Base-by-base conservation (phyloP, 2,329 filamentous ascomycete species). In the Hymenotorrendiella dingleyae region DNA sequence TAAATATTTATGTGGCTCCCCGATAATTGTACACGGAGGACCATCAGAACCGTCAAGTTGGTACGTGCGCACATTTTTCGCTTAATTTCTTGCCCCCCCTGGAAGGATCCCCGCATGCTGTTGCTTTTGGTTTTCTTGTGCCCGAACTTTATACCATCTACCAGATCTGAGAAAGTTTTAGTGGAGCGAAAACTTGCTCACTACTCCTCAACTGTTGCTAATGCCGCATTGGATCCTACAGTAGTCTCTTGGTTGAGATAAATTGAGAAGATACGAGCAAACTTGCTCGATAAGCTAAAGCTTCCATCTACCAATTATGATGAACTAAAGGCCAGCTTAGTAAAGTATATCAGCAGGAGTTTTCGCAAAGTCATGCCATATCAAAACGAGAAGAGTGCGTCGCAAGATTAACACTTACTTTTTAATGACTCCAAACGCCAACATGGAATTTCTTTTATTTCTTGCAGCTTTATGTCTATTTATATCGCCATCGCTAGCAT, bases 121-220 rank as follows among this genome's bases (percentile, higher is more conserved):
- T n/a, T n/a, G n/a, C n/a, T n/a, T n/a, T n/a, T n/a, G n/a, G n/a
- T n/a, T n/a, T n/a, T n/a, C n/a, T n/a, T n/a, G n/a, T n/a, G n/a
- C n/a, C n/a, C n/a, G n/a, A n/a, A n/a, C n/a, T n/a, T n/a, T n/a
- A n/a, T n/a, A n/a, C n/a, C n/a, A n/a, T n/a, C n/a, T n/a, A n/a
- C n/a, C n/a, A n/a, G n/a, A n/a, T n/a, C n/a, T n/a, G n/a, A n/a
- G n/a, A n/a, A n/a, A n/a, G n/a, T n/a, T 34, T 20, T 20, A 34
- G n/a, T 37, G 35, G 35, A 10, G 14, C 19, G n/a, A 24, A 37
- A 37, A 37, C 35, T 37, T 37, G 35, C 35, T 27, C 35, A 19
- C 11, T 16, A 23, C 23, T 16, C 24, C 24, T 21, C 11, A 24
- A 24, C 12, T 12, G 16, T 4, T 23, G 10, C 22, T 20, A 35